Evolutionary conservation across 495 filamentous ascomycete species (phyloP), one percentile per base, ranked within the genome.

Genomic region (Talaromyces ruber): DNA sequence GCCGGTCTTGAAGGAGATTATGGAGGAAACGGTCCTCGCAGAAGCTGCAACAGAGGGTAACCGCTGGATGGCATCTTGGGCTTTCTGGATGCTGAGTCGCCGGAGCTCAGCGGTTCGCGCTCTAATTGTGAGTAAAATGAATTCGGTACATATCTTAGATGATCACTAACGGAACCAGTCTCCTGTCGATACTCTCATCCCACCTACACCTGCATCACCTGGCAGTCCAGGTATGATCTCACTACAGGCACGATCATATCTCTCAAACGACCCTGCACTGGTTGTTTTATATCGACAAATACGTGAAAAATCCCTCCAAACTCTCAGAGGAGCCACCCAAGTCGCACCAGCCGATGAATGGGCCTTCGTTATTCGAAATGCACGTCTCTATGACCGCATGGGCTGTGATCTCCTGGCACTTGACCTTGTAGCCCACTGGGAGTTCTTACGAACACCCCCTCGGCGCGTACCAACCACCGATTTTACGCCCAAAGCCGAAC

Each of bases 51-150:
- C 84, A 11, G 86, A 92, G 61, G 91, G 91, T 1, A 93, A 98
- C 70, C 82, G 93, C 59, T 99, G 95, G 95, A 84, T 95, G 54
- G 91, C 92, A 2, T 91, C 89, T 1, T 99, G 95, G 95, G 90
- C 91, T 4, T 96, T 93, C 72, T 96, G 92, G 90, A 92, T 96
- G 86, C 80, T 99, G 18, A 85, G 86, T 43, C 79, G 87, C 59
- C 82, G 85, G 45, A 92, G 95, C 67, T 89, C 91, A 81, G 91
- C 93, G 14, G 91, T 98, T 5, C 82, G 90, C 18, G 86, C 88
- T n/a, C 73, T 98, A 3, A 86, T 97, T 43, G 76, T 79, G 58
- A 69, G 75, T 64, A 59, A 14, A 14, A 60, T 58, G 30, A 45
- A 24, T 43, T 59, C 37, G 56, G 22, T 57, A 14, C 63, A 51